A percentile compares a stretch with the other conserved stretches of the same genome.
These are phyloP conservation scores for Russula griseocarnosa DNA, from an alignment of 768 basidiomycete genomes.

Conservation along the genomic window DNA sequence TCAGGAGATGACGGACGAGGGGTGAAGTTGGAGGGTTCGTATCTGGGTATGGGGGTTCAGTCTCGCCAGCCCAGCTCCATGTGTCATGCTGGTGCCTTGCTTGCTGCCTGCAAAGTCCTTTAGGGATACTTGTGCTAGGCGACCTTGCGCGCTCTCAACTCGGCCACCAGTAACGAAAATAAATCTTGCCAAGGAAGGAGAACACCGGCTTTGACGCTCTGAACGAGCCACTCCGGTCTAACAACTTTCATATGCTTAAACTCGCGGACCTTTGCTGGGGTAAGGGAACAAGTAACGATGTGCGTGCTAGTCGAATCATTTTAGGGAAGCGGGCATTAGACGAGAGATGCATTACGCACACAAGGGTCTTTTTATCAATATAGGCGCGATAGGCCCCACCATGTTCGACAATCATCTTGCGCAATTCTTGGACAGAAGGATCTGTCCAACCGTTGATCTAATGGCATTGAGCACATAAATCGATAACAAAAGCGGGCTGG, in stretches of 20 bases:
- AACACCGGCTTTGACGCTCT: constrained; percentile 62
- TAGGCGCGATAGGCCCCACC: constrained; percentile 85
- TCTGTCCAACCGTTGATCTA: constrained; percentile 90
- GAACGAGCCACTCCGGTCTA: constrained; percentile 80
- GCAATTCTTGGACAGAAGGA: constrained; percentile 81
- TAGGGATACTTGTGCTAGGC: constrained; percentile 39
- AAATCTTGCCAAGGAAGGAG: constrained; percentile 82
- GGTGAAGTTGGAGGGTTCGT: not conserved
- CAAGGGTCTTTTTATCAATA: constrained; percentile 69
- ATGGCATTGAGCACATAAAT: constrained; percentile 5
- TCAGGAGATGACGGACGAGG: constrained; percentile 33
- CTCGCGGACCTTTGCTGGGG: constrained; percentile 83
- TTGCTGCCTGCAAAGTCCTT: constrained; percentile 28
- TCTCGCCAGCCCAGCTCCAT: not conserved
- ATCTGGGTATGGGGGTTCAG: constrained; percentile 3
- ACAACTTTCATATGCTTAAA: constrained; percentile 91
- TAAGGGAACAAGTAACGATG: constrained; percentile 87
- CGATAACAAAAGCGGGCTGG: constrained; percentile 19
- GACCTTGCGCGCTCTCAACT: constrained; percentile 49
- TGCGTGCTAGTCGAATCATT: constrained; percentile 58
- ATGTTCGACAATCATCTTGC: constrained; percentile 72
- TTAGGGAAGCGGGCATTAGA: not conserved
- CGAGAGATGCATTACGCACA: constrained; percentile 46
- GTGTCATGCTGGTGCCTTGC: not conserved
- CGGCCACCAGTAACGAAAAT: constrained; percentile 51